Evolutionary conservation across 257 asterid genomes (phyloP).

Genomic region (Sherardia arvensis): DNA sequence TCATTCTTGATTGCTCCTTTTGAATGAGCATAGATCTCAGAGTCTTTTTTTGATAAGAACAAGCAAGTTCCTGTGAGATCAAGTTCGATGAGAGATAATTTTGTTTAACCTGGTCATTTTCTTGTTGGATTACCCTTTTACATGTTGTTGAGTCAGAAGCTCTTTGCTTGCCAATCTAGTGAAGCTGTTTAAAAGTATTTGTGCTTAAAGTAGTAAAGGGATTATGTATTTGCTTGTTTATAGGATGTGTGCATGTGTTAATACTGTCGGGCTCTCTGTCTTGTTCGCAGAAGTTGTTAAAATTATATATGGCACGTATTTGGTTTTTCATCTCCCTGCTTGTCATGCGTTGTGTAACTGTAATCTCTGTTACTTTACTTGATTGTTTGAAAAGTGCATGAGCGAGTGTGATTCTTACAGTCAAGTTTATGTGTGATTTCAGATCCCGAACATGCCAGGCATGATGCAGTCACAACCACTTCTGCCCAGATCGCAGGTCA

Average conservation of each 20-base stretch:
- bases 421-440: constrained; percentile 27
- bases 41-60: too few relatives aligned
- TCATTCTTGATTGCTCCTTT: too few relatives aligned
- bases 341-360: not conserved
- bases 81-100: too few relatives aligned
- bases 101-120: too few relatives aligned
- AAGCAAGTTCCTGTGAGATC: too few relatives aligned
- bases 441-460: constrained; percentile 88
- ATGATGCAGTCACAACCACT: constrained; percentile 83
- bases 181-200: too few relatives aligned
- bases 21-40: too few relatives aligned
- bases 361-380: not conserved
- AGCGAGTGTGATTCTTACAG: not conserved
- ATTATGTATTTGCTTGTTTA: constrained; percentile 8
- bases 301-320: not conserved
- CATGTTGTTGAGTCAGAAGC: too few relatives aligned
- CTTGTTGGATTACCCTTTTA: too few relatives aligned
- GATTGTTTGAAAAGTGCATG: constrained; percentile 1
- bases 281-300: not conserved
- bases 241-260: not conserved
- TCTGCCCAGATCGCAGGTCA: constrained; percentile 76
- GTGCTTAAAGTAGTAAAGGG: too few relatives aligned
- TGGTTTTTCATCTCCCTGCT: not conserved
- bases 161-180: too few relatives aligned
- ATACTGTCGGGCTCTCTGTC: not conserved